Percentiles rank a stretch among this genome's conserved stretches.
Evolutionary conservation across 2,329 filamentous ascomycete genomes (phyloP).

Genomic region (Fusarium odoratissimum): DNA sequence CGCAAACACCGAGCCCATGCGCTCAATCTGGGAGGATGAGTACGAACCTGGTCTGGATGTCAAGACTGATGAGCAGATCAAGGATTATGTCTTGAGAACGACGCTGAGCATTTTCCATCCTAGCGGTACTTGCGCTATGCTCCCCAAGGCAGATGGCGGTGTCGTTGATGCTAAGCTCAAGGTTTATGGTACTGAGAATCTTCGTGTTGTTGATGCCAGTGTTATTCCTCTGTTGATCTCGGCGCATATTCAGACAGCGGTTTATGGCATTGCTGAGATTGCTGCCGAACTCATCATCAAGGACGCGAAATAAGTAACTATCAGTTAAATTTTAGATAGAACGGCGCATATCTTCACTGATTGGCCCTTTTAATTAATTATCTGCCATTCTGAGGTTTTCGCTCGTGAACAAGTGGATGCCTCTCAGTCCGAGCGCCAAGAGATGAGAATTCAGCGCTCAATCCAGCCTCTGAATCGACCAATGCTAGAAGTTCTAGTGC

Average conservation of each 20-base stretch:
- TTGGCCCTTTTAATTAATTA: neutral
- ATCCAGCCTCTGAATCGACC: accelerated
- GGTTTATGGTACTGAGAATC: slow-evolving; percentile 60
- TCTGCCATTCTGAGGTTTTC: neutral
- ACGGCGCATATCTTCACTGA: accelerated
- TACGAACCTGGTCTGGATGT: slow-evolving; percentile 47
- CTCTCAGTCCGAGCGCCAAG: no score
- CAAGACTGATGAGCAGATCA: slow-evolving; percentile 32
- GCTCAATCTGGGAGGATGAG: slow-evolving; percentile 47
- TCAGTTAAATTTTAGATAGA: accelerated
- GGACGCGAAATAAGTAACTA: neutral
- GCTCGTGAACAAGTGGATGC: accelerated
- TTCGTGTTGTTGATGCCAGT: slow-evolving; percentile 62
- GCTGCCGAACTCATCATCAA: slow-evolving; percentile 46
- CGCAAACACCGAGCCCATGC: slow-evolving; percentile 48
- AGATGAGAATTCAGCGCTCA: no score
- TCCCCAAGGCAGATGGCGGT: slow-evolving; percentile 57
- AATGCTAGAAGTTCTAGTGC: accelerated
- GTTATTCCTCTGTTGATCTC: slow-evolving; percentile 61
- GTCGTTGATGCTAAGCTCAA: slow-evolving; percentile 57
- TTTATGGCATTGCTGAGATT: slow-evolving; percentile 66
- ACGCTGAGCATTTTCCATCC: slow-evolving; percentile 51
- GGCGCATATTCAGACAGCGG: slow-evolving; percentile 62
- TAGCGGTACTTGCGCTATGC: slow-evolving; percentile 59
- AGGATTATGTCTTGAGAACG: slow-evolving; percentile 29